These are phyloP conservation scores for Pisolithus sp. DNA, from an alignment of 768 basidiomycete species.

Conservation along the genomic window DNA sequence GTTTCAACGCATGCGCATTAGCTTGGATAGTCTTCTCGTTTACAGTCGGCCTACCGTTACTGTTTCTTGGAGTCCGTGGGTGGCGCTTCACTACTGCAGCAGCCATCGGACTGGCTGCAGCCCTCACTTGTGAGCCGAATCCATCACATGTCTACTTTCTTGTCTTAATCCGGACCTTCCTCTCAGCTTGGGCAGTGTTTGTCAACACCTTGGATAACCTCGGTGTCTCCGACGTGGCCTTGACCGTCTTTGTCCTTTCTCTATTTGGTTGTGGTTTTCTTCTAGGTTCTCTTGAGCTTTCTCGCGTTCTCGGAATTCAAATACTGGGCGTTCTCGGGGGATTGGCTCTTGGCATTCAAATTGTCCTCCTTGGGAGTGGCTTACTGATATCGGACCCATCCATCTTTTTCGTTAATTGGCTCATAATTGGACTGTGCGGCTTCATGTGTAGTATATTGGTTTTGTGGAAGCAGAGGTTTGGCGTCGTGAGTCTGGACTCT, in stretches of 20 bases:
- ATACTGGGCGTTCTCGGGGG: conserved; percentile 49
- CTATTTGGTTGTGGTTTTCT: conserved; percentile 47
- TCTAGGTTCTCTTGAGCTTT: conserved; percentile 48
- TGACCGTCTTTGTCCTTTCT: conserved; percentile 43
- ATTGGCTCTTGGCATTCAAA: conserved; percentile 48
- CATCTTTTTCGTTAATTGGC: conserved; percentile 45
- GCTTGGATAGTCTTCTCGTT: conserved; percentile 55
- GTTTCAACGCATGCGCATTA: conserved; percentile 41
- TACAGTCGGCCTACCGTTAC: conserved; percentile 46
- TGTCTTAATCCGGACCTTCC: conserved; percentile 1
- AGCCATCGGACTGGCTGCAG: conserved; percentile 45
- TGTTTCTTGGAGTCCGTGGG: conserved; percentile 50
- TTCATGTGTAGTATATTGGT: conserved; percentile 36
- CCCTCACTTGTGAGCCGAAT: conserved; percentile 37
- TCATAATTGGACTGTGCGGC: conserved; percentile 43
- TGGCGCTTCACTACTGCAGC: conserved; percentile 51
- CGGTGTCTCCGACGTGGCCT: conserved; percentile 45
- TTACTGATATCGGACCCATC: conserved; percentile 37
- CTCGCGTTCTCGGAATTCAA: conserved; percentile 40
- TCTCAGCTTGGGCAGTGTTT: conserved; percentile 56
- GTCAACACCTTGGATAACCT: conserved; percentile 45
- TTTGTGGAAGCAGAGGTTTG: conserved; percentile 40
- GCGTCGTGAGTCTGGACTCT: conserved; percentile 39
- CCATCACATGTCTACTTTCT: neutral
- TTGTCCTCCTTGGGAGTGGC: conserved; percentile 43